Percentiles rank a stretch among this genome's conserved stretches.
Conservation (phyloP, 805 yeast species). For the Starmerella khaoyaiensis region DNA sequence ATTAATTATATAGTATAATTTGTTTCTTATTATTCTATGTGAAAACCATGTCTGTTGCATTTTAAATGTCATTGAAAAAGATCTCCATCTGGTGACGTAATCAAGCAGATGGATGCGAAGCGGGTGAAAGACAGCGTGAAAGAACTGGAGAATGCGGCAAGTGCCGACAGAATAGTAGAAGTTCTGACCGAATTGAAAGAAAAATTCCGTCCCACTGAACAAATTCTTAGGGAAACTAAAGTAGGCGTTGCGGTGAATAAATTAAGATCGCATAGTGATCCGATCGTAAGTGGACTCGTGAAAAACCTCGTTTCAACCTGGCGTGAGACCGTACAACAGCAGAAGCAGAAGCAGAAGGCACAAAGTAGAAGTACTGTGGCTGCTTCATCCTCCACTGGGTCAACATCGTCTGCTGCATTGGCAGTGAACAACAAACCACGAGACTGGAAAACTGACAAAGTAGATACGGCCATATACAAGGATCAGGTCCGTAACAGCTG, state of each 20-base stretch:
- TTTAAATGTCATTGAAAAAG: too few species aligned
- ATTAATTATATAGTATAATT: too few species aligned
- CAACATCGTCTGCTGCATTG: slow-evolving; percentile 4
- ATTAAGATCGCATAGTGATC: slow-evolving; percentile 58
- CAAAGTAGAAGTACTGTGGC: slow-evolving; percentile 5
- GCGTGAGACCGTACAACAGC: slow-evolving; percentile 68
- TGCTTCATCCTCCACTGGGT: background rate
- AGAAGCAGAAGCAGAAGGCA: slow-evolving; percentile 20
- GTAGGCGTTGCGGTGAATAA: slow-evolving; percentile 96
- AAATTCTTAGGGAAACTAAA: slow-evolving; percentile 77
- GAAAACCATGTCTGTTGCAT: too few species aligned
- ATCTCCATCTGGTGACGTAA: too few species aligned
- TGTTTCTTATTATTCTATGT: too few species aligned
- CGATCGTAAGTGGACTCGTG: slow-evolving; percentile 47
- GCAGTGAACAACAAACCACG: slow-evolving; percentile 12
- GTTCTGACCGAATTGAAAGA: slow-evolving; percentile 52
- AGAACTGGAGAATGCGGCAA: slow-evolving; percentile 59
- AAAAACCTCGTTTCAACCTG: slow-evolving; percentile 72
- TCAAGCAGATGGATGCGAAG: slow-evolving; percentile 22
- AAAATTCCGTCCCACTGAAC: slow-evolving; percentile 74
- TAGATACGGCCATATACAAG: slow-evolving; percentile 53
- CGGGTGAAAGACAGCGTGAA: slow-evolving; percentile 29
- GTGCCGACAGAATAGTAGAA: slow-evolving; percentile 51
- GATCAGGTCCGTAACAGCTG: slow-evolving; percentile 76
- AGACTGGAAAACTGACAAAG: slow-evolving; percentile 68